Base-by-base conservation (phyloP, 352 stramenopile genomes). In the Globisporangium spinosum region DNA sequence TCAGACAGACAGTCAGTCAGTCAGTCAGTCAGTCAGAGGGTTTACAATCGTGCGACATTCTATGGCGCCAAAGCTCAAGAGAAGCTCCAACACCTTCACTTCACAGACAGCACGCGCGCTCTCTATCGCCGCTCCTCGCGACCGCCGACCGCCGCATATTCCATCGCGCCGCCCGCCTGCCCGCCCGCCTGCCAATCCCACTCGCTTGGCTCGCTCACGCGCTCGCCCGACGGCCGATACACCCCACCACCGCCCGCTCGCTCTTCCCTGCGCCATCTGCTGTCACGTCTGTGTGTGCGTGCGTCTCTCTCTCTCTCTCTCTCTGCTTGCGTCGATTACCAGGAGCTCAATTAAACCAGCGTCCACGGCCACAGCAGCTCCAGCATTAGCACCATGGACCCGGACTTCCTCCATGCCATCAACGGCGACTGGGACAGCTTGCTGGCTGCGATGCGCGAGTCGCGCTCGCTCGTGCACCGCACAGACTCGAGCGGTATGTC, bases 351-450 rank as follows among this genome's bases (percentile, higher is more conserved):
- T 40, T 47, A 43, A 29, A 10, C 60, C 60, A 35, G 27, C n/a
- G 10, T 12, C 60, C 43, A 15, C 38, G 3, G 12, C 20, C 34
- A 20, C 61, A 10, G 5, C 23, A 35, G 5, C 13, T 32, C 29
- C 29, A 5, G 1, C 20, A 12, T 6, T 43, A 62, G 45, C 65
- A 4, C 61, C 38, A 93, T 93, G 84, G 82, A 93, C 73, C 73
- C 77, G 3, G 82, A 90, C 64, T 91, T 93, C 66, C 63, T 91
- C 47, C 80, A 91, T 49, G 85, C 85, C 13, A 87, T 93, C 67
- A 91, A 93, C 66, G 85, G 85, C 64, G 83, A 93, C 70, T 93
- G 85, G 85, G 82, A 91, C 71, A 75, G 73, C 47, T 77, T 93
- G 65, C 76, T 91, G 35, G 74, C 74, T 20, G 75, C 78, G 63